A percentile compares a stretch with the other conserved stretches of the same genome.
Conservation (phyloP, 2,329 filamentous ascomycete genomes). For the Shiraia bambusicola region DNA sequence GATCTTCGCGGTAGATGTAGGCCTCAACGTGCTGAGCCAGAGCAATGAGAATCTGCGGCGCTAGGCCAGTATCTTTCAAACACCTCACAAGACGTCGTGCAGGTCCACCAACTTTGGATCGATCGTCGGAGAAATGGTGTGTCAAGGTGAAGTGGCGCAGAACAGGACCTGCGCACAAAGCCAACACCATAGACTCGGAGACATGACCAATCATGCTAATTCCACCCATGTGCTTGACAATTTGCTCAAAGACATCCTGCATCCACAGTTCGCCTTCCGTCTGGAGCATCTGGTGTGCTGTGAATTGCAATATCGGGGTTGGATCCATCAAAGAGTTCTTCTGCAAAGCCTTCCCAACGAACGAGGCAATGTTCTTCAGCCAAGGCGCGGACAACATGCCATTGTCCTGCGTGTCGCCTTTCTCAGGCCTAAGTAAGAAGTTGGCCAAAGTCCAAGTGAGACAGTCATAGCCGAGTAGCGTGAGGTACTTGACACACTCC, state of each 20-base stretch:
- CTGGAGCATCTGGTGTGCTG: conserved; percentile 77
- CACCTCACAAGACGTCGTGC: conserved; percentile 79
- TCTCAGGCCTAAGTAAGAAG: conserved; percentile 59
- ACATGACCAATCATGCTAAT: conserved; percentile 85
- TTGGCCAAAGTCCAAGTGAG: conserved; percentile 90
- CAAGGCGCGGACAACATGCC: conserved; percentile 83
- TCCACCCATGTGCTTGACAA: conserved; percentile 90
- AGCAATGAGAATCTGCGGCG: conserved; percentile 80
- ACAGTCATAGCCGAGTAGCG: conserved; percentile 87
- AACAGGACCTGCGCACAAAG: conserved; percentile 82
- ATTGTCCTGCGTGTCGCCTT: conserved; percentile 62
- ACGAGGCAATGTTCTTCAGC: conserved; percentile 86
- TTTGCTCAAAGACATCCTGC: conserved; percentile 85
- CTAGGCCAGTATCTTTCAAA: conserved; percentile 74
- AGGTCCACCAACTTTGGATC: conserved; percentile 72
- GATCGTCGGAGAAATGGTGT: conserved; percentile 76
- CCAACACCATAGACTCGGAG: conserved; percentile 81
- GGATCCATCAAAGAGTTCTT: conserved; percentile 83
- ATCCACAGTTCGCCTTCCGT: conserved; percentile 81
- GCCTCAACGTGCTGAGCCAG: conserved; percentile 87
- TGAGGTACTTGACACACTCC: conserved; percentile 92
- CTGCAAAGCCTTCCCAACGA: conserved; percentile 86
- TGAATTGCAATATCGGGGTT: conserved; percentile 83
- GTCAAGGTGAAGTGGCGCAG: conserved; percentile 77
- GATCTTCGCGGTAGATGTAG: conserved; percentile 74